Evolutionary conservation across 2,329 filamentous ascomycete species (phyloP), one percentile per base, ranked within the genome.

Genomic region (Metarhizium robertsii): DNA sequence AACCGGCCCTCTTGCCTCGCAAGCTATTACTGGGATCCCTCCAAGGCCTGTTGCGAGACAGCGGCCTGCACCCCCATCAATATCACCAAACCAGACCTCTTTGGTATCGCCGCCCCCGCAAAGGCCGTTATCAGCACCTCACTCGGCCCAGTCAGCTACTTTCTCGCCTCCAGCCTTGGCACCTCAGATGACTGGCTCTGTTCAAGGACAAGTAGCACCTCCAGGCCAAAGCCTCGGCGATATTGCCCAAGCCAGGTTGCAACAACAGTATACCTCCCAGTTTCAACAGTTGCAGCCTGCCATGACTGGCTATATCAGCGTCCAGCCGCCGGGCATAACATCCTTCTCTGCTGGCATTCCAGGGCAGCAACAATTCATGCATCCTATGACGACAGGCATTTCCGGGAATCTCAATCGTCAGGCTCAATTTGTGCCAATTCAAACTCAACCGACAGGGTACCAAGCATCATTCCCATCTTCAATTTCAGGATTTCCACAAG

Each of bases 111-210:
- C 91, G 7, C 45, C 53, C 18, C 90, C 91, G 11, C 81, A 85
- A 53, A 81, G 94, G 58, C 87, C 94, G 7, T 79, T 94, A 13
- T 96, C 92, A 45, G 92, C 94, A 43, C 92, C 94, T 30, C 88
- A 90, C 67, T 88, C 90, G 54, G 86, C 83, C 52, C 87, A 87
- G 66, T 84, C 84, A 49, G 91, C 80, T 69, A 79, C 78, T 4
- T 94, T 95, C 68, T 80, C 81, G 7, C 81, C 87, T 18, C 84
- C 89, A 52, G 85, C 89, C 16, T 72, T 96, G 61, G 86, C 92
- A 67, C 85, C 90, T 53, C 92, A 96, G 67, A 81, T 92, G 70
- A 96, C 94, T 5, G 91, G 92, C 8, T 77, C 65, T 20, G 56
- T 81, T 54, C 81, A 83, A 65, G 74, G 74, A 11, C 84, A 84